Evolutionary conservation across 2,329 filamentous ascomycete species (phyloP).

Genomic region (Rutstroemia sp.): DNA sequence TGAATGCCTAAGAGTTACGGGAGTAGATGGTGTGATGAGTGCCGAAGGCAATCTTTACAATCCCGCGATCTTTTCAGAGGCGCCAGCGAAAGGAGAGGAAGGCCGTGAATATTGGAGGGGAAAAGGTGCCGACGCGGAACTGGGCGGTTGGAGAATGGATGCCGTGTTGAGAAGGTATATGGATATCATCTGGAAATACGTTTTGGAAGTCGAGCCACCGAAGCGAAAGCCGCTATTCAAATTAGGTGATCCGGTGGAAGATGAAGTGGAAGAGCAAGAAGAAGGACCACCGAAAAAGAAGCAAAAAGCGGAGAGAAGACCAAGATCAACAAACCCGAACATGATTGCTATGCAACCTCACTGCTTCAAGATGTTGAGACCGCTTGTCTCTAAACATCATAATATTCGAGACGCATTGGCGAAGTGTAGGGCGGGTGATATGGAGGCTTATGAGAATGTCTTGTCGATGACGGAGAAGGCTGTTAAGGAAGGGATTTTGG

Average conservation of each 20-base stretch:
- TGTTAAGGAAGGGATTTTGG: constrained; percentile 64
- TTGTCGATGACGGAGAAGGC: constrained; percentile 67
- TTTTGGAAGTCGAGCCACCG: constrained; percentile 59
- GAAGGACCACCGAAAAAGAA: constrained; percentile 32
- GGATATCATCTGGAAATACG: constrained; percentile 79
- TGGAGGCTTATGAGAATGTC: constrained; percentile 70
- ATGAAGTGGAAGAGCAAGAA: constrained; percentile 33
- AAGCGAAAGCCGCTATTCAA: constrained; percentile 66
- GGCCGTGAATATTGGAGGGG: constrained; percentile 76
- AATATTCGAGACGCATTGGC: constrained; percentile 82
- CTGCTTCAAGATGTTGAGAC: constrained; percentile 82
- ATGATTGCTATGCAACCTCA: constrained; percentile 80
- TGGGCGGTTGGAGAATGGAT: constrained; percentile 80
- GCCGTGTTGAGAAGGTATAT: constrained; percentile 82
- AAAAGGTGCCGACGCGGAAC: constrained; percentile 47
- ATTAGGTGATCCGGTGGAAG: constrained; percentile 37
- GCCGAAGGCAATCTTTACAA: constrained; percentile 94
- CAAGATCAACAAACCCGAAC: constrained; percentile 46
- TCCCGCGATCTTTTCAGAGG: constrained; percentile 72
- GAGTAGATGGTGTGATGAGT: constrained; percentile 89
- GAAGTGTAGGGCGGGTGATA: constrained; percentile 57
- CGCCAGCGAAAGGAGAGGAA: constrained; percentile 56
- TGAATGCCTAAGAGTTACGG: constrained; percentile 71
- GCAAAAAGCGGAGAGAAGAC: constrained; percentile 34
- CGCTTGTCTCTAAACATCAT: constrained; percentile 72